Percentiles rank a stretch among this genome's conserved stretches.
Evolutionary conservation across 768 basidiomycete genomes (phyloP).

Genomic region (Glaciozyma martinii): DNA sequence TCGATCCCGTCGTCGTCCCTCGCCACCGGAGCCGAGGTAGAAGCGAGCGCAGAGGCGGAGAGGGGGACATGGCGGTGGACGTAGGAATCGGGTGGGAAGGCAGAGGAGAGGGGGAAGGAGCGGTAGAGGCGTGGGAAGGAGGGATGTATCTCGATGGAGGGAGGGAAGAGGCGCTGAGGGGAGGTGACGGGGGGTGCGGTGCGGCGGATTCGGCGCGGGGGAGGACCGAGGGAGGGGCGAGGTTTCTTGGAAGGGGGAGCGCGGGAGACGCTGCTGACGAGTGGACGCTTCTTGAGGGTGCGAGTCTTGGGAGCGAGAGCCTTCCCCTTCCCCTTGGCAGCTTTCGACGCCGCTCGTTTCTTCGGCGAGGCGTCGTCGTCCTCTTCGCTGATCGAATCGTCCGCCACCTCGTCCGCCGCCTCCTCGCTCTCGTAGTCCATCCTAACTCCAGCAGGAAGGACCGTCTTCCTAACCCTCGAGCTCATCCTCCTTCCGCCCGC

Average conservation of each 20-base stretch:
- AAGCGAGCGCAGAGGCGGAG: not conserved
- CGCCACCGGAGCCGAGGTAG: not conserved
- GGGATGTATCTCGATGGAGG: constrained; percentile 44
- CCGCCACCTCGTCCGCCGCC: not conserved
- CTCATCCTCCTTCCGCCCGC: constrained; percentile 6
- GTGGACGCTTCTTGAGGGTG: not conserved
- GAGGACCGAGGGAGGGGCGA: not conserved
- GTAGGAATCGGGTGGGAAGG: constrained; percentile 41
- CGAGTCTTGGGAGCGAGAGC: not conserved
- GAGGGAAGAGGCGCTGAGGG: constrained; percentile 47
- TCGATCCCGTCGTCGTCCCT: not conserved
- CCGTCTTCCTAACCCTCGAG: constrained; percentile 9
- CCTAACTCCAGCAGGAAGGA: no score
- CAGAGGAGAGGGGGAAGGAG: constrained; percentile 59
- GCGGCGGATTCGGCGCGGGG: constrained; percentile 20
- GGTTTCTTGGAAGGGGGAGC: not conserved
- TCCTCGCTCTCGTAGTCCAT: not conserved
- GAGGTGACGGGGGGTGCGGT: constrained; percentile 10
- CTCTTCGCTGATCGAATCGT: not conserved
- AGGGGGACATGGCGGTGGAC: not conserved
- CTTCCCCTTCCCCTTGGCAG: constrained; percentile 17
- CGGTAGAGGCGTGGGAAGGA: constrained; percentile 59
- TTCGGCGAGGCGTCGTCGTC: not conserved
- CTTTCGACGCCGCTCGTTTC: not conserved
- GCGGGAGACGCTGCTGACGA: not conserved